Base-by-base conservation (phyloP, 2,329 filamentous ascomycete species). In the Epichloe brachyelytri region DNA sequence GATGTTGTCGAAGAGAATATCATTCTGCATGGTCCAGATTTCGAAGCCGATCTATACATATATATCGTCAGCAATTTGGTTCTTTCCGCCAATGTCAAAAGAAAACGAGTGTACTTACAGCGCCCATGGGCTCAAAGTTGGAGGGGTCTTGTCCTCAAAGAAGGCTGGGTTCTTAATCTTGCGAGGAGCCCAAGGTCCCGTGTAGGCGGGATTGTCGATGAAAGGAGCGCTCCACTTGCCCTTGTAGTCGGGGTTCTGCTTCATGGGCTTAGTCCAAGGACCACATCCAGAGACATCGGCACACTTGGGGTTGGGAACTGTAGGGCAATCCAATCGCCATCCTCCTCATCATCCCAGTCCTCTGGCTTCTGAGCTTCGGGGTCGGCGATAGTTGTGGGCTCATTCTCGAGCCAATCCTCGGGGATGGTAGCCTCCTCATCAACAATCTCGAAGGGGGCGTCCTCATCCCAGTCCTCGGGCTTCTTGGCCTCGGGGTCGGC, bases 1-100 rank as follows among this genome's bases (percentile, higher is more conserved):
- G 78, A 98, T 94, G 83, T 98, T 98, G 82, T 97, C 88, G 64
- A 98, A 97, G 63, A 96, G 85, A 62, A 98, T 97, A 67, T 96
- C 86, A 69, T 83, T 95, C 75, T 96, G 91, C 93, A 98, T 98
- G 63, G 93, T 97, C 93, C 93, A 98, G 74, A 98, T 91, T 73
- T 98, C 93, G 65, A 97, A 97, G 62, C 93, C 93, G 73, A 97
- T 90, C 86, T 89, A 64, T 19, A 8, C 2, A 15, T 8, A 20
- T 15, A 11, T 1, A 17, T 45, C 26, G 37, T 20, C 54, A 64
- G 60, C 57, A 49, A 39, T 7, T 15, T 17, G 34, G 5, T n/a
- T n/a, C 20, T 12, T 15, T 7, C 12, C 15, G 43, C 34, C 14
- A 6, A 15, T 11, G 6, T 33, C 11, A 20, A 5, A 57, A n/a